phyloP scores from a whole-genome alignment of 176 grass and related monocot species.

The Oryza meyeriana region DNA sequence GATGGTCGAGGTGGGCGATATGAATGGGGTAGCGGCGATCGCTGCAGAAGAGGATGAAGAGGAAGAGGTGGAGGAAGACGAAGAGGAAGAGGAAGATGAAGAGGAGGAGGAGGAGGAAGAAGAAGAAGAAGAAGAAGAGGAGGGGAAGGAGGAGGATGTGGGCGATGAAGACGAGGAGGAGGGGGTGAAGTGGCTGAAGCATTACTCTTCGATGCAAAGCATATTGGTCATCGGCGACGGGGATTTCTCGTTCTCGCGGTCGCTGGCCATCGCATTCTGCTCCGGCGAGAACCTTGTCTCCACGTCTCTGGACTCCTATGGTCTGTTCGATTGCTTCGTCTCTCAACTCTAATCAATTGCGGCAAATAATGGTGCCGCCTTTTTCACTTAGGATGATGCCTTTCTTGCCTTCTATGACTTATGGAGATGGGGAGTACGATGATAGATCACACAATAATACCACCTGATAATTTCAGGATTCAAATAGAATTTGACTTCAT shows the following conservation, averaged over 20 bases:
- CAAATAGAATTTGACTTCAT: too few relatives aligned
- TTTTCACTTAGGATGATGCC: too few relatives aligned
- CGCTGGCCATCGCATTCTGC: constrained; percentile 52
- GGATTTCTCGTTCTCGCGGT: constrained; percentile 55
- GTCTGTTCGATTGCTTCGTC: not conserved
- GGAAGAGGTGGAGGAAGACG: too few relatives aligned
- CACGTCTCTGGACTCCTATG: constrained; percentile 45
- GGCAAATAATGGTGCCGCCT: too few relatives aligned
- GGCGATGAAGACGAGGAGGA: not conserved
- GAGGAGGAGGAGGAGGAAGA: not conserved
- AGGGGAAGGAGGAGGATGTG: not conserved
- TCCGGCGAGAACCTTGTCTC: constrained; percentile 45
- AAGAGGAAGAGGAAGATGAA: not conserved
- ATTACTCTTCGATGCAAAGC: constrained; percentile 32
- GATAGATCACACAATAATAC: too few relatives aligned
- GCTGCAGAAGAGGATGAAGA: not conserved
- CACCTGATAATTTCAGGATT: too few relatives aligned
- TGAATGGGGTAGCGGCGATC: not conserved
- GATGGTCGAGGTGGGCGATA: too few relatives aligned
- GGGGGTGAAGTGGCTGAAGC: constrained; percentile 31
- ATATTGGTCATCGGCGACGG: constrained; percentile 52
- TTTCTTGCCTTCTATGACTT: too few relatives aligned
- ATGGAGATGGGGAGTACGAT: too few relatives aligned
- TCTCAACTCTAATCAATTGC: not conserved
- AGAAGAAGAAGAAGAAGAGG: not conserved